phyloP scores from a whole-genome alignment of 345 rosid genomes.

The Psidium friedrichsthalianum region DNA sequence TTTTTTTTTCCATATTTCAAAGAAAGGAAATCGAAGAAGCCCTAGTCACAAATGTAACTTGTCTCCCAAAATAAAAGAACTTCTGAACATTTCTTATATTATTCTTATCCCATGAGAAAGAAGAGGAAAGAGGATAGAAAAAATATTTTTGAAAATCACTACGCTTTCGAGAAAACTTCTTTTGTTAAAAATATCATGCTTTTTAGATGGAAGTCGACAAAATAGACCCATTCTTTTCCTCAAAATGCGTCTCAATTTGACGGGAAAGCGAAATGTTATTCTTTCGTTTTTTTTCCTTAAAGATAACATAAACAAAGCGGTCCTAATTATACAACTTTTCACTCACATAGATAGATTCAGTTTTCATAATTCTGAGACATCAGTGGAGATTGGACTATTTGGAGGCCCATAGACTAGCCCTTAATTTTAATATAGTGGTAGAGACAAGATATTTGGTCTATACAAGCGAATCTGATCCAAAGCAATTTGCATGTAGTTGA shows the following conservation, averaged over 20 bases:
- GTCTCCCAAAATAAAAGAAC: neutral
- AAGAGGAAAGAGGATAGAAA: neutral
- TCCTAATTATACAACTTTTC: neutral
- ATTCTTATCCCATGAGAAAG: neutral
- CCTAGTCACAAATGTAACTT: neutral
- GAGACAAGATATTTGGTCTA: rapidly evolving
- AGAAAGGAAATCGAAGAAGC: neutral
- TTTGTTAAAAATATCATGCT: neutral
- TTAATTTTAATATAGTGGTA: neutral
- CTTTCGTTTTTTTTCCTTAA: rapidly evolving
- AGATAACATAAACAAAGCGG: neutral
- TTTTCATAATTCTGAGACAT: neutral
- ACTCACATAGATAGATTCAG: neutral
- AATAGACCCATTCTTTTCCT: neutral
- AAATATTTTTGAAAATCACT: neutral
- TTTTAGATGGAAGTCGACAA: neutral
- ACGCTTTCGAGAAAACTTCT: neutral
- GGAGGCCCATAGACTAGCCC: neutral
- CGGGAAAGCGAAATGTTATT: neutral
- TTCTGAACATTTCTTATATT: neutral
- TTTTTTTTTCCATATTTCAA: neutral
- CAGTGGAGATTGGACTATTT: rapidly evolving
- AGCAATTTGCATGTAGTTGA: neutral
- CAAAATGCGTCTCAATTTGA: neutral
- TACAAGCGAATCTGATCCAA: rapidly evolving